Base-by-base conservation (phyloP, 75 land plant species). In the Pinus taeda region DNA sequence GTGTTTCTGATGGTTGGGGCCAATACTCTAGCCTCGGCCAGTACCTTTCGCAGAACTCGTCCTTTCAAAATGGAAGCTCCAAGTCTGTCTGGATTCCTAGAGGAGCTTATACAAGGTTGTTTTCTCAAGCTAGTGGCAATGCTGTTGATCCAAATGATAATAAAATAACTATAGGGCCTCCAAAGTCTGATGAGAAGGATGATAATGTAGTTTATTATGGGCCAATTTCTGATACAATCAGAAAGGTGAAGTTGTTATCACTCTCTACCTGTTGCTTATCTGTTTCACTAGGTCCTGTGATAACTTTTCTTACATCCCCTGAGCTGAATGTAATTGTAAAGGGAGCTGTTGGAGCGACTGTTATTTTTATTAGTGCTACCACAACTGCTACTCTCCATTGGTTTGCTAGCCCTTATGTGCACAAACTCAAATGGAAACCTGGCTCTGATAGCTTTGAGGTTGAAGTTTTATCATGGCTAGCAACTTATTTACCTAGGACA, bases 371-470 rank as follows among this genome's bases (percentile, higher is more conserved):
- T 15, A 96, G 99, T 82, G 99, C 99, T 33, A 75, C 94, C 4
- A 96, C 98, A 8, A 96, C 99, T 59, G 97, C 81, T n/a, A 87
- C 88, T 18, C 85, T 96, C 59, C 98, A 96, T 83, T 96, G 99
- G 99, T 96, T 92, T 81, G 99, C 88, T 17, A 92, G 98, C 78
- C 99, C 99, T 42, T 96, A 96, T 72, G 83, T 96, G 57, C 97
- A 92, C 81, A 94, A 91, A 79, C 85, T 96, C 26, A 92, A 81
- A 36, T 96, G 99, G 99, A 77, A 77, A 36, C 99, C 99, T 18
- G 99, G 97, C 21, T 87, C 98, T 24, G 88, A 89, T 30, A 87
- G 77, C 70, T 85, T 94, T 75, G 95, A 92, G 79, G 93, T 94
- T 30, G 95, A 96, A 76, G 86, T 93, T 85, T 59, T 96, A 82